A percentile compares a stretch with the other conserved stretches of the same genome.
These are phyloP conservation scores for Solanum stenotomum DNA, from an alignment of 257 asterid genomes.

Conservation along the genomic window DNA sequence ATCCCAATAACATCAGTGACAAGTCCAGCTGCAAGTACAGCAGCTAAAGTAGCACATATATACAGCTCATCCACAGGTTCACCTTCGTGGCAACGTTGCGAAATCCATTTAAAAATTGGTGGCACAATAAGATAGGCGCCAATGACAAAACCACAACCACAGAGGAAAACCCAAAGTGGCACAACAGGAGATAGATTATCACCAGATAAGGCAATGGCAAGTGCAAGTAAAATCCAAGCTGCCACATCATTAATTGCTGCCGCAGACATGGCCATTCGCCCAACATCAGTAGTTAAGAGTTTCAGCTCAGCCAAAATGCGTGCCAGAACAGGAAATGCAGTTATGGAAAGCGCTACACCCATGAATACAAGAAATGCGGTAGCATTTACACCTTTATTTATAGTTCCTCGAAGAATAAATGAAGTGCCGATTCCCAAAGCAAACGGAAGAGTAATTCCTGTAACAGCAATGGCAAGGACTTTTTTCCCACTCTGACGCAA, in stretches of 20 bases:
- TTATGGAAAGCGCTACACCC: slow-evolving; percentile 87
- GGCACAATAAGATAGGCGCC: slow-evolving; percentile 30
- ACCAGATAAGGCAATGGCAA: slow-evolving; percentile 70
- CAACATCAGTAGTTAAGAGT: slow-evolving; percentile 72
- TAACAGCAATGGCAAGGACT: slow-evolving; percentile 58
- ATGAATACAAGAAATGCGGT: slow-evolving; percentile 60
- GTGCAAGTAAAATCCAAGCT: slow-evolving; percentile 75
- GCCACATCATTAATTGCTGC: slow-evolving; percentile 88
- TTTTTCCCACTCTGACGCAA: slow-evolving; percentile 45
- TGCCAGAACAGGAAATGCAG: slow-evolving; percentile 82
- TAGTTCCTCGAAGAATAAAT: slow-evolving; percentile 35
- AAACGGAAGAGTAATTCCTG: slow-evolving; percentile 72
- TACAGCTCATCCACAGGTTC: slow-evolving; percentile 67
- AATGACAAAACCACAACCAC: slow-evolving; percentile 42
- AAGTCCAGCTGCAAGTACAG: slow-evolving; percentile 66
- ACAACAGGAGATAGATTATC: slow-evolving; percentile 36
- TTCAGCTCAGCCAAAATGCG: slow-evolving; percentile 78
- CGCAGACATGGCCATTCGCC: slow-evolving; percentile 80
- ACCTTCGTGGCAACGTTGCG: slow-evolving; percentile 47
- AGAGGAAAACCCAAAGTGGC: slow-evolving; percentile 62
- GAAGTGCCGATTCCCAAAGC: slow-evolving; percentile 69
- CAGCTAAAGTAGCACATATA: slow-evolving; percentile 51
- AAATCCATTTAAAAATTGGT: slow-evolving; percentile 55
- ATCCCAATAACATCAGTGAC: slow-evolving; percentile 70
- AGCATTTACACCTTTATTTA: slow-evolving; percentile 29